A percentile compares a stretch with the other conserved stretches of the same genome.
These are phyloP conservation scores for Venturia aucupariae DNA, from an alignment of 2,329 filamentous ascomycete species.

Conservation along the genomic window DNA sequence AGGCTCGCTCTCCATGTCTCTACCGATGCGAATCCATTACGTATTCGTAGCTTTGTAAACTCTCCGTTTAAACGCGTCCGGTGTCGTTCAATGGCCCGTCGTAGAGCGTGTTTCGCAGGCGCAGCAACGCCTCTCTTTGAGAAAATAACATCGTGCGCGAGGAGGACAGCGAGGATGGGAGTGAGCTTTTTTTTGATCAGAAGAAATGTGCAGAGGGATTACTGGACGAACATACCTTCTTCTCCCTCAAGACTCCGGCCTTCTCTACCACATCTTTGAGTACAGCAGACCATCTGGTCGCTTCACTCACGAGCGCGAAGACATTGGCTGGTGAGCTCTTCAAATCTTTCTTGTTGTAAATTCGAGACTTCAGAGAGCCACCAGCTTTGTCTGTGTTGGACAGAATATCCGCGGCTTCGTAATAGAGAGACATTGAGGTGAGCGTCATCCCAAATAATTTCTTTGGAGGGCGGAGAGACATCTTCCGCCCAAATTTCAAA, in stretches of 20 bases:
- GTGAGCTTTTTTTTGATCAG: slow-evolving; percentile 51
- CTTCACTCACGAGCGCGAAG: slow-evolving; percentile 78
- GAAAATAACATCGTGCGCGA: slow-evolving; percentile 79
- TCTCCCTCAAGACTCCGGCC: slow-evolving; percentile 63
- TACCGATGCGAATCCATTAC: slow-evolving; percentile 58
- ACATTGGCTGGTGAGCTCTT: slow-evolving; percentile 75
- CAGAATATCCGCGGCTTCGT: slow-evolving; percentile 75
- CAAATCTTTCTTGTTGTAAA: slow-evolving; percentile 64
- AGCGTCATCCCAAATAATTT: slow-evolving; percentile 4
- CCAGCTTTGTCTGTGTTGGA: slow-evolving; percentile 52
- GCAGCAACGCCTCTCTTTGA: slow-evolving; percentile 75
- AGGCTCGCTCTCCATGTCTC: slow-evolving; percentile 55
- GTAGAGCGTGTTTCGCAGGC: slow-evolving; percentile 67
- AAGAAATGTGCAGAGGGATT: background rate
- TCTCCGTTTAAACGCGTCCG: slow-evolving; percentile 74
- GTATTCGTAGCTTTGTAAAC: slow-evolving; percentile 68
- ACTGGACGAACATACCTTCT: slow-evolving; percentile 56
- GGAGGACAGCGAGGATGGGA: slow-evolving; percentile 67
- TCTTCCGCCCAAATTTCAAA: too few relatives aligned
- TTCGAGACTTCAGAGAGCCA: slow-evolving; percentile 79
- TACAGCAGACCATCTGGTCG: slow-evolving; percentile 80
- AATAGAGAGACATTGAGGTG: slow-evolving; percentile 76
- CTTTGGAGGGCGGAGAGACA: too few relatives aligned
- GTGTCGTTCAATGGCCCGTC: slow-evolving; percentile 67
- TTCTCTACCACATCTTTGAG: slow-evolving; percentile 85